phyloP scores from a whole-genome alignment of 768 basidiomycete genomes.

The Suillus alpinus region DNA sequence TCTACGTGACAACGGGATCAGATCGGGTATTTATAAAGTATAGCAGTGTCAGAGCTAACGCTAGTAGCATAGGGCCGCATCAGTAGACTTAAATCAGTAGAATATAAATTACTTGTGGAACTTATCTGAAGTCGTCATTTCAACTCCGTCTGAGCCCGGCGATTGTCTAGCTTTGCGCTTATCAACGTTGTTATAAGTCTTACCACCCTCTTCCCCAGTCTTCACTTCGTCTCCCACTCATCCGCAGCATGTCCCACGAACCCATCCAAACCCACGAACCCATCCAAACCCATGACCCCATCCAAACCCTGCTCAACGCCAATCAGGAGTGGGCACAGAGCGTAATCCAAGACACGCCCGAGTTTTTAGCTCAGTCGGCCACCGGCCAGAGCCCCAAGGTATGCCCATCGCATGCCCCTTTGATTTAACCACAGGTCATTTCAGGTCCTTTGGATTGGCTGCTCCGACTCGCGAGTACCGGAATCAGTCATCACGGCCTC shows the following conservation, averaged over 20 bases:
- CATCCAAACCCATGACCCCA: not conserved
- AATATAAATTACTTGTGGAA: not conserved
- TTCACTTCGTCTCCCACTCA: not conserved
- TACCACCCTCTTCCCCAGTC: too few species aligned
- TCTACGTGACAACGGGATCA: not conserved
- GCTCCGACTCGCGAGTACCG: slow-evolving; percentile 86
- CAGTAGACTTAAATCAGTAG: not conserved
- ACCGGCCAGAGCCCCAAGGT: slow-evolving; percentile 71
- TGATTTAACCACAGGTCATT: not conserved
- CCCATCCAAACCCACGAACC: not conserved
- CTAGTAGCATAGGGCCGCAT: too few species aligned
- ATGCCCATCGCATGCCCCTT: slow-evolving; percentile 12
- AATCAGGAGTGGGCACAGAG: slow-evolving; percentile 74
- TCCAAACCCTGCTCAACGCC: slow-evolving; percentile 32
- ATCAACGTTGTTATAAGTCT: too few species aligned
- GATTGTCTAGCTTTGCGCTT: too few species aligned
- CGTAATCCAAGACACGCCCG: slow-evolving; percentile 51
- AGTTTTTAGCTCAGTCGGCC: slow-evolving; percentile 59
- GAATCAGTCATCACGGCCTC: slow-evolving; percentile 73
- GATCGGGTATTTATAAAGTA: not conserved
- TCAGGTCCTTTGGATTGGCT: slow-evolving; percentile 80
- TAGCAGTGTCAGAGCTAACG: not conserved
- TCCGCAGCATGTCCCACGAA: not conserved
- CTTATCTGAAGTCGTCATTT: not conserved
- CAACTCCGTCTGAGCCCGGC: too few species aligned